Evolutionary conservation across 192 early-diverging fungal species (phyloP), one percentile per base, ranked within the genome.

Genomic region (Cetraspora pellucida): DNA sequence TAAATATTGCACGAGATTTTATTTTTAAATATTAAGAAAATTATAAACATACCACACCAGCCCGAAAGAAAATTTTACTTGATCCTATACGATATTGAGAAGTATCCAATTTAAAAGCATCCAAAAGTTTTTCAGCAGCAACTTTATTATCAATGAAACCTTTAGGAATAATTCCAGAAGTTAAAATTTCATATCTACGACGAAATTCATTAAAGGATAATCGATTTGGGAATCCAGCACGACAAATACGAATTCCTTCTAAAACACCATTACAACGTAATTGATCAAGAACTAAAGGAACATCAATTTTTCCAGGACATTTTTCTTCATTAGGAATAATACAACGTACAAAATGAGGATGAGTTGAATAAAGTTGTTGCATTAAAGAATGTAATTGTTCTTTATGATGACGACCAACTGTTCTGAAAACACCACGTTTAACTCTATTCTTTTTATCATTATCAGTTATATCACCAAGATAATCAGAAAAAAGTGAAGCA

Each of bases 311-410:
- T 10, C 94, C 94, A 0, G 97, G 83, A 25, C 87, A 87, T 84
- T 99, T 99, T 69, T 96, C 92, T 30, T 92, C 83, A 77, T 99
- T 99, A 10, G 97, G 97, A 55, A 98, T 80, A 79, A 99, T 98
- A 86, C 97, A 99, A 27, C 97, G 95, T 47, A 99, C 96, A 87
- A 98, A 99, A 83, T 98, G 97, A 27, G 97, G 97, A 65, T 95
- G 87, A 1, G 96, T 99, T 47, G 90, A 87, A 81, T 96, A 90
- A 5, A 99, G 85, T 78, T 92, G 91, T n/a, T 90, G 89, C 95
- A 99, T 96, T 31, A 99, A 86, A 17, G 90, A 82, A 37, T 87
- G 85, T 68, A 99, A 86, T 77, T 96, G 95, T 78, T 99, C 95
- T 82, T 99, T 99, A 81, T 98, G 96, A 13, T 93, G 84, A 82